phyloP scores from a whole-genome alignment of 345 rosid genomes.

The Reutealis trisperma region DNA sequence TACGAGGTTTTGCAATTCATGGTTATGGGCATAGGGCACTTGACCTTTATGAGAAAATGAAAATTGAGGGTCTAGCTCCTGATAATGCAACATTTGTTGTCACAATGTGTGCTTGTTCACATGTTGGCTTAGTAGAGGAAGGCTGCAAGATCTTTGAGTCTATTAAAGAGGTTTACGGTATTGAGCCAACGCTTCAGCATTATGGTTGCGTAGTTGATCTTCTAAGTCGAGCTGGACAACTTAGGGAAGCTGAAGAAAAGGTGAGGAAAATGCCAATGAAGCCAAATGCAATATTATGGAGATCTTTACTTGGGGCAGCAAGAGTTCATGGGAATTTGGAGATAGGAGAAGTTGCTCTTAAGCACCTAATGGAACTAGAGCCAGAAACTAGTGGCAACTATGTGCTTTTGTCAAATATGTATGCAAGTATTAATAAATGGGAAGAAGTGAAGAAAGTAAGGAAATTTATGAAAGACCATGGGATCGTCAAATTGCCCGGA shows the following conservation, averaged over 20 bases:
- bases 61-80: slow-evolving; percentile 41
- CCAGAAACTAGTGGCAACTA: slow-evolving; percentile 57
- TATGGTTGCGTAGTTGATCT: slow-evolving; percentile 69
- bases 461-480: slow-evolving; percentile 56
- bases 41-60: slow-evolving; percentile 38
- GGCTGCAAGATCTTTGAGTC: slow-evolving; percentile 52
- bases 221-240: slow-evolving; percentile 54
- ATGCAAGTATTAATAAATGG: slow-evolving; percentile 57
- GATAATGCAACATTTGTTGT: slow-evolving; percentile 58
- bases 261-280: slow-evolving; percentile 59
- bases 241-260: slow-evolving; percentile 55
- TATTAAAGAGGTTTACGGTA: slow-evolving; percentile 39
- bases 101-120: slow-evolving; percentile 59
- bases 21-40: slow-evolving; percentile 55
- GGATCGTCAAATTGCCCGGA: slow-evolving; percentile 55
- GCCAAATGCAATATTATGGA: slow-evolving; percentile 62
- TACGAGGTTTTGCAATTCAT: slow-evolving; percentile 52
- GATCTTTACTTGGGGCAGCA: slow-evolving; percentile 67
- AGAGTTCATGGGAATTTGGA: slow-evolving; percentile 51
- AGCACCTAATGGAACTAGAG: slow-evolving; percentile 53
- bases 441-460: slow-evolving; percentile 56
- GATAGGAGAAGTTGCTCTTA: slow-evolving; percentile 50
- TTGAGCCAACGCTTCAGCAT: slow-evolving; percentile 61
- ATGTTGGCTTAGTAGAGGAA: slow-evolving; percentile 54
- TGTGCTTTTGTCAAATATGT: slow-evolving; percentile 65